Evolutionary conservation across 352 stramenopile species (phyloP), one percentile per base, ranked within the genome.

Genomic region (Phytophthora europaea): DNA sequence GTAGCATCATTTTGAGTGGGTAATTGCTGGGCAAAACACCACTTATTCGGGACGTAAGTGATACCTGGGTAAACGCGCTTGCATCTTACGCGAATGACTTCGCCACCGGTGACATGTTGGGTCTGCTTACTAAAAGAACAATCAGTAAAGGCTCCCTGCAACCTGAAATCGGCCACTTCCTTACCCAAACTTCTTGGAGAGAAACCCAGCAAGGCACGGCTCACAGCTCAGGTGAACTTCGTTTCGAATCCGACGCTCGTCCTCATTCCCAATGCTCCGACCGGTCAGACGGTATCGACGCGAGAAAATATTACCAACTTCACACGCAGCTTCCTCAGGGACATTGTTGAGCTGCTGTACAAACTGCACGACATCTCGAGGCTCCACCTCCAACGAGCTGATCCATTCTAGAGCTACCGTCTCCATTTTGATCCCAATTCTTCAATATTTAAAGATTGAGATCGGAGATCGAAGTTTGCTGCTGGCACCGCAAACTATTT

Each of bases 181-280:
- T 16, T 71, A 88, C 83, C 69, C 43, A 55, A 94, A 94, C 23
- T 85, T 86, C 18, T 87, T 67, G 66, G 82, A 92, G 3, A 94
- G 67, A 70, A 92, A 92, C 6, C 74, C 75, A 2, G 81, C 78
- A n/a, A 94, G 81, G 1, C 13, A 48, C 6, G 74, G 61, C 13
- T 90, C 85, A 48, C 85, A 93, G 38, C 43, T 78, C 48, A 92
- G 60, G 9, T 84, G 73, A 1, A 84, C 78, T 10, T 77, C 73
- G 52, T 67, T 72, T 57, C 63, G 57, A 61, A 77, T 50, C 28
- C 20, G 47, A 52, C 50, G 12, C 59, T 72, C 13, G 48, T 51
- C 8, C 12, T 72, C 51, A 2, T 62, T 59, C 22, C 53, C 26
- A 15, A 18, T 0, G 12, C 13, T 22, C 18, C 1, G 23, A 26